These are phyloP conservation scores for Colletotrichum coccodes DNA, from an alignment of 2,329 filamentous ascomycete genomes.

Conservation along the genomic window DNA sequence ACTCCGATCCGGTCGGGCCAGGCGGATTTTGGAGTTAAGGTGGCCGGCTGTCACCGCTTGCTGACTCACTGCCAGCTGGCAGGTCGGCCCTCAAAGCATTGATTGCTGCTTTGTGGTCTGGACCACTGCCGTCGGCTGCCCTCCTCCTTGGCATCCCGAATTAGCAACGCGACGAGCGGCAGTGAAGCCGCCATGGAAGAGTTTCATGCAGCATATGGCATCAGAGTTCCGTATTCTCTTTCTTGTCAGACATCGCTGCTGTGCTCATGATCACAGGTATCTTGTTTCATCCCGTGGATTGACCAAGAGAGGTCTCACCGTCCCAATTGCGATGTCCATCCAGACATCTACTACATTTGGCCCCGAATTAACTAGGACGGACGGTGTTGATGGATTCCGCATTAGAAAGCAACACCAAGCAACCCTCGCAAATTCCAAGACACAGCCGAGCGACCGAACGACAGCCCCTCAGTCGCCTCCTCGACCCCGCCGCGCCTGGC, in stretches of 20 bases:
- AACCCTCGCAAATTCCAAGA: background rate
- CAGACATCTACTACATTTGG: too few relatives aligned
- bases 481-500: background rate
- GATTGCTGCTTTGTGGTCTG: background rate
- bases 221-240: background rate
- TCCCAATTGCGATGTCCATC: background rate
- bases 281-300: background rate
- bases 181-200: background rate
- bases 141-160: background rate
- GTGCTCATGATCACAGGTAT: background rate
- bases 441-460: background rate
- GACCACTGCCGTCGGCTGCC: background rate
- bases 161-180: background rate
- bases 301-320: background rate
- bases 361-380: background rate
- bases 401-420: too few relatives aligned
- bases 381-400: too few relatives aligned
- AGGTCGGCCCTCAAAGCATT: background rate
- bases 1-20: constrained; percentile 16
- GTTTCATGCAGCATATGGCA: background rate
- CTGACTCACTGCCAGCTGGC: background rate
- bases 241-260: background rate
- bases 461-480: background rate
- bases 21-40: constrained; percentile 7
- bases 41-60: background rate